These are phyloP conservation scores for Penicillium lividum DNA, from an alignment of 495 filamentous ascomycete genomes.

Conservation along the genomic window DNA sequence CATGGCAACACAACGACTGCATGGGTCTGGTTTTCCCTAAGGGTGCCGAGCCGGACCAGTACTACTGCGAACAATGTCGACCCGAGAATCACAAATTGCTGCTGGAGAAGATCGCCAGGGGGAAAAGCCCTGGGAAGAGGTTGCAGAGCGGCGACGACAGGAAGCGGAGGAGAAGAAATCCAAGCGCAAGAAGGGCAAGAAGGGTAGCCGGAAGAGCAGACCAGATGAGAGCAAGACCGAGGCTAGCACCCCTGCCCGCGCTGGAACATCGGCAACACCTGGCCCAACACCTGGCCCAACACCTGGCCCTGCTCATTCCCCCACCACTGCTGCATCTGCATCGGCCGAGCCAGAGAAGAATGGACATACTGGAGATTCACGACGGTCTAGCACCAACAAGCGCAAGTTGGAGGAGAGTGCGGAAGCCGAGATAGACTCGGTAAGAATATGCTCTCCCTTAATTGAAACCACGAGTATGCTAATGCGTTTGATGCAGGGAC, in stretches of 20 bases:
- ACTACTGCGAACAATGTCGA: slow-evolving; percentile 87
- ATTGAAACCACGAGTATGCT: slow-evolving; percentile 5
- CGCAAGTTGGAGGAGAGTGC: slow-evolving; percentile 46
- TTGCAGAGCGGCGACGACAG: slow-evolving; percentile 53
- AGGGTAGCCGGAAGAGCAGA: slow-evolving; percentile 41
- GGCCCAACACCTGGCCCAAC: slow-evolving; percentile 37
- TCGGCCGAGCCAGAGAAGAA: slow-evolving; percentile 38
- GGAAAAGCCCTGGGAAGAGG: slow-evolving; percentile 83
- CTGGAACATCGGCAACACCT: slow-evolving; percentile 34
- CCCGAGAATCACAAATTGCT: slow-evolving; percentile 79
- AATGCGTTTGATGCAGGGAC: slow-evolving; percentile 31
- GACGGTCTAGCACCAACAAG: slow-evolving; percentile 40
- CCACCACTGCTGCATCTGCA: slow-evolving; percentile 20
- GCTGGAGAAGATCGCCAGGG: slow-evolving; percentile 71
- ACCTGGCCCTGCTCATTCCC: slow-evolving; percentile 30
- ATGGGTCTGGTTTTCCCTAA: slow-evolving; percentile 81
- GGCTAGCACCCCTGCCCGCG: slow-evolving; percentile 32
- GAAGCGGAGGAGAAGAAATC: slow-evolving; percentile 52
- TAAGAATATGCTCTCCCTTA: slow-evolving; percentile 20
- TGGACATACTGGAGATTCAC: slow-evolving; percentile 29
- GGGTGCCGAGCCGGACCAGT: slow-evolving; percentile 71
- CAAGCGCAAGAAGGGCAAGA: slow-evolving; percentile 50
- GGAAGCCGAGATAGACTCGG: slow-evolving; percentile 31
- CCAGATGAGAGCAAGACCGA: slow-evolving; percentile 46
- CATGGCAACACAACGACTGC: slow-evolving; percentile 97